phyloP scores from a whole-genome alignment of 2,329 filamentous ascomycete species.

The Knufia petricola region DNA sequence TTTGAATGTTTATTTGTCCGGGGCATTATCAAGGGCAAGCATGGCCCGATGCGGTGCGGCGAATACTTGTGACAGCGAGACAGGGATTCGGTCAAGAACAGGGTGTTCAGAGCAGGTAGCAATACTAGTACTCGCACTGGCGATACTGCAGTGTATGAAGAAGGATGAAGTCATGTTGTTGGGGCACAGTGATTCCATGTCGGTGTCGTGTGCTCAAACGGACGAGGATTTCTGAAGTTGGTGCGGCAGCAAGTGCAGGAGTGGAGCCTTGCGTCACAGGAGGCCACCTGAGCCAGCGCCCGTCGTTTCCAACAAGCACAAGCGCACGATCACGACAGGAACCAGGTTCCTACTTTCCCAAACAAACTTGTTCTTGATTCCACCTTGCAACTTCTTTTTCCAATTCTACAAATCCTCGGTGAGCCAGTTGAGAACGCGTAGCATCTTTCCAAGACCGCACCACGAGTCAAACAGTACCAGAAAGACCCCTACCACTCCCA shows the following conservation, averaged over 20 bases:
- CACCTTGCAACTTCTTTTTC: neutral
- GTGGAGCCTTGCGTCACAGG: neutral
- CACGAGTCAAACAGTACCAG: neutral
- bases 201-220: neutral
- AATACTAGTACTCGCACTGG: no score
- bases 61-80: no score
- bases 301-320: neutral
- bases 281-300: neutral
- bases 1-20: neutral
- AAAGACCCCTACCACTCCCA: no score
- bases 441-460: neutral
- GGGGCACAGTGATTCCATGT: no score
- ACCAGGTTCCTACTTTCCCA: neutral
- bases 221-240: neutral
- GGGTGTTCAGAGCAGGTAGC: no score
- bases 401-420: neutral
- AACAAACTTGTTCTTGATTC: neutral
- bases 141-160: no score
- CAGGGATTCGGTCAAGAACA: no score
- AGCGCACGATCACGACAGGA: neutral
- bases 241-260: no score
- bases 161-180: neutral
- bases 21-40: neutral
- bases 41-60: no score
- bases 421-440: neutral